phyloP scores from a whole-genome alignment of 805 yeast genomes.

The Limtongia smithiae region DNA sequence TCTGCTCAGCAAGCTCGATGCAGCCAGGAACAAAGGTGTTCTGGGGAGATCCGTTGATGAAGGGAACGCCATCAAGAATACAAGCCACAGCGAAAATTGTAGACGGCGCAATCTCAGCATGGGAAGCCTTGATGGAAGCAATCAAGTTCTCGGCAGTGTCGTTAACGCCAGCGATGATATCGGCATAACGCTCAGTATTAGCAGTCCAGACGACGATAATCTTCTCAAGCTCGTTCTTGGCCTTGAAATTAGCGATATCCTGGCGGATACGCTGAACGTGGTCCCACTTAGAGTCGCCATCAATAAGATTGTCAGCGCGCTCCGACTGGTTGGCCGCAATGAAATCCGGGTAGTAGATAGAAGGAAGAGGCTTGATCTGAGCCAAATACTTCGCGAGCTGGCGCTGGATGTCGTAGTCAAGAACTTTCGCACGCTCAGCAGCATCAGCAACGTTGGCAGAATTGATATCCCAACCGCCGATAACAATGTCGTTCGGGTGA shows the following conservation, averaged over 20 bases:
- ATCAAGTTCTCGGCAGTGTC: constrained; percentile 82
- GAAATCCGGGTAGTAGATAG: constrained; percentile 92
- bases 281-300: constrained; percentile 73
- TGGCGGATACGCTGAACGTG: constrained; percentile 83
- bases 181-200: constrained; percentile 90
- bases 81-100: constrained; percentile 93
- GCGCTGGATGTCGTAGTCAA: constrained; percentile 79
- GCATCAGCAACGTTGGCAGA: constrained; percentile 67
- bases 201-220: constrained; percentile 96
- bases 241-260: constrained; percentile 76
- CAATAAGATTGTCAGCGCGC: constrained; percentile 83
- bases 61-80: constrained; percentile 81
- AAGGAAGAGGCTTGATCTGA: constrained; percentile 66
- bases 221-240: constrained; percentile 68
- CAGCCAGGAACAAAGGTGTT: constrained; percentile 96
- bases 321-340: constrained; percentile 92
- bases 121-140: constrained; percentile 69
- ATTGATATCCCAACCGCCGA: constrained; percentile 94
- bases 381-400: constrained; percentile 64
- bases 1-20: constrained; percentile 77
- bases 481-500: constrained; percentile 82
- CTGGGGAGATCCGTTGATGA: constrained; percentile 96
- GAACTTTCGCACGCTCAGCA: constrained; percentile 78
- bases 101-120: constrained; percentile 83
- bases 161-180: constrained; percentile 71